Evolutionary conservation across 2,329 filamentous ascomycete species (phyloP), one percentile per base, ranked within the genome.

Genomic region (Fragosphaeria purpurea): DNA sequence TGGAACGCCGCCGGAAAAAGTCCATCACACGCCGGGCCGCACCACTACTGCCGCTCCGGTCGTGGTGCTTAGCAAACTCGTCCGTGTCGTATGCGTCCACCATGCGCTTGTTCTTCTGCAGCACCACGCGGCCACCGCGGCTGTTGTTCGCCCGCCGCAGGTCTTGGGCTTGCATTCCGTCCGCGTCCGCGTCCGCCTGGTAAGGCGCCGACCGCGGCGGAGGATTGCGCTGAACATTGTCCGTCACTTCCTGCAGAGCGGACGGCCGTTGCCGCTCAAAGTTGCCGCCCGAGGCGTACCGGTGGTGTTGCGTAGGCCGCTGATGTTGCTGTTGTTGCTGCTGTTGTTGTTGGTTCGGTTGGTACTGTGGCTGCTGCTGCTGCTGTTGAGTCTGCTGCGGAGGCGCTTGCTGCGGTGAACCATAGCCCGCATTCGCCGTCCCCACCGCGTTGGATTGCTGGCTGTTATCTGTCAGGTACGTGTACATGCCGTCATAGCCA

Each of bases 11-110:
- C 60, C 93, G 79, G 74, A 98, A 98, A 68, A 97, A 95, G 70
- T 98, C 91, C 90, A 98, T 97, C 40, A 98, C 93, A 63, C 88
- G 83, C 65, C 90, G 85, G 11, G 90, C 89, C 4, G 89, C 86
- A 51, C 88, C 88, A 56, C 83, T 91, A 65, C 86, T 94, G 43
- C 91, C 91, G 35, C 83, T 83, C 61, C 89, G 83, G 48, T 83
- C 79, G 48, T 75, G 74, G 38, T 66, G 65, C 56, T 71, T 75
- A 44, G 70, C 73, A 55, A 76, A 77, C 46, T 80, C 77, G 58
- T 88, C 85, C 55, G 82, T 79, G 54, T 95, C 88, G 64, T 95
- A 96, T 2, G 86, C 88, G 60, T 96, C 89, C 1, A 80, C 83
- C 59, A 98, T 95, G 57, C 89, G 82, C 67, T 91, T 89, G 65